Conservation (phyloP, 495 filamentous ascomycete species). For the Penicillium bovifimosum region DNA sequence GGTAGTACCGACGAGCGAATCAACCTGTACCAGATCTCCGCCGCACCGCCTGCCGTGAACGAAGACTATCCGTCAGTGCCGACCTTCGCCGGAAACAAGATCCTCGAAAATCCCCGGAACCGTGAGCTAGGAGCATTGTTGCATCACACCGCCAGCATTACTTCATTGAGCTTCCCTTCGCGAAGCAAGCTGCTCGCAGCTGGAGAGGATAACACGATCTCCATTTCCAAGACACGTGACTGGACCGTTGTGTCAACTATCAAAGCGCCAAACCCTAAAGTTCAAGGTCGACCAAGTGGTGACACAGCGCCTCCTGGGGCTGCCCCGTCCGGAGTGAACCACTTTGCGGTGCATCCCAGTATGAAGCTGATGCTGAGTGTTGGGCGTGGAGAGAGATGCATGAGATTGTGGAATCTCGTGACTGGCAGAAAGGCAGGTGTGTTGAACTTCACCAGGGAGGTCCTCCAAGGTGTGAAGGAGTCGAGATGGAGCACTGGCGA, state of each 20-base stretch:
- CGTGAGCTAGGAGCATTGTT: slow-evolving; percentile 80
- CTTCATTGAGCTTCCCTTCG: slow-evolving; percentile 73
- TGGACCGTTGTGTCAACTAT: slow-evolving; percentile 87
- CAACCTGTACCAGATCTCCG: slow-evolving; percentile 88
- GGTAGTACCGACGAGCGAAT: slow-evolving; percentile 90
- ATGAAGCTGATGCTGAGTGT: slow-evolving; percentile 95
- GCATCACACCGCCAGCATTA: slow-evolving; percentile 78
- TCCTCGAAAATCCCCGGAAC: slow-evolving; percentile 78
- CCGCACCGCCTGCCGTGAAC: slow-evolving; percentile 49
- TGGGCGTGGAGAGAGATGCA: slow-evolving; percentile 77
- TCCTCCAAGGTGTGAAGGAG: slow-evolving; percentile 67
- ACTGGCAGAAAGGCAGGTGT: slow-evolving; percentile 94
- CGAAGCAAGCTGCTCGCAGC: slow-evolving; percentile 80
- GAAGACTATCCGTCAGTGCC: slow-evolving; percentile 47
- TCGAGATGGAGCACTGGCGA: slow-evolving; percentile 73
- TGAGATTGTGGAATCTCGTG: slow-evolving; percentile 95
- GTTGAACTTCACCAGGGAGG: slow-evolving; percentile 67
- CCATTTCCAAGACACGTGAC: slow-evolving; percentile 78
- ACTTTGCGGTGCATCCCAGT: slow-evolving; percentile 91
- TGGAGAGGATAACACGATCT: slow-evolving; percentile 82
- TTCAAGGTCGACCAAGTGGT: slow-evolving; percentile 75
- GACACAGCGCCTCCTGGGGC: slow-evolving; percentile 83
- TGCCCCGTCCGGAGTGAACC: slow-evolving; percentile 85
- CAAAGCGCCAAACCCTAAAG: slow-evolving; percentile 81
- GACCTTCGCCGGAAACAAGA: slow-evolving; percentile 59